phyloP scores from a whole-genome alignment of 306 rosid species.

The Oxytropis ochrocephala region DNA sequence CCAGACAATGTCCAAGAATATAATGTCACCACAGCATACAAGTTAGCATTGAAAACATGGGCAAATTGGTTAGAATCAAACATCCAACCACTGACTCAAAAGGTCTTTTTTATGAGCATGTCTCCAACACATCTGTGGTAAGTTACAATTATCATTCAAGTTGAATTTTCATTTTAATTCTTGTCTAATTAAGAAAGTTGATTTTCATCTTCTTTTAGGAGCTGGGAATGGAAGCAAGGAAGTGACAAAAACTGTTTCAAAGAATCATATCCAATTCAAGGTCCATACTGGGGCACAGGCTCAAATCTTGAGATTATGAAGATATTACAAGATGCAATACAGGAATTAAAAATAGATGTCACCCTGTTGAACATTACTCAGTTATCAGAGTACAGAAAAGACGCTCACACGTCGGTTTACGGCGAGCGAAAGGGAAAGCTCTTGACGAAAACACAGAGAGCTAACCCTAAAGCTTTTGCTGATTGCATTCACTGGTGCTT shows the following conservation, averaged over 20 bases:
- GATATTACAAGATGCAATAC: constrained; percentile 35
- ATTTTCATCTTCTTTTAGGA: constrained; percentile 44
- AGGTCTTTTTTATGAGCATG: constrained; percentile 74
- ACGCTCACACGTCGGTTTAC: constrained; percentile 71
- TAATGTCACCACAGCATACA: constrained; percentile 72
- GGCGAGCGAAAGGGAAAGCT: constrained; percentile 91
- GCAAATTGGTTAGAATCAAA: constrained; percentile 74
- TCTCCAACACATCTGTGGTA: constrained; percentile 92
- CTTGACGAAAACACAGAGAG: constrained; percentile 69
- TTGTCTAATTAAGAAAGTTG: neutral
- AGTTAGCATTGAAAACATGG: constrained; percentile 82
- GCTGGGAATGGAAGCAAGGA: constrained; percentile 89
- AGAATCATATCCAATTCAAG: constrained; percentile 61
- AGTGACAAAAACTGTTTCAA: constrained; percentile 72
- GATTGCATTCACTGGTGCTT: constrained; percentile 95
- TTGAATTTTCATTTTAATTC: too few relatives aligned
- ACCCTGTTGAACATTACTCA: constrained; percentile 73
- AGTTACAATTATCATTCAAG: constrained; percentile 15
- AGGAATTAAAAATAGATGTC: constrained; percentile 43
- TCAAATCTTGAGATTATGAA: constrained; percentile 80
- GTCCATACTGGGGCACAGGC: constrained; percentile 80
- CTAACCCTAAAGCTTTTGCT: constrained; percentile 66
- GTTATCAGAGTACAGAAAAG: constrained; percentile 78
- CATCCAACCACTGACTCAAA: constrained; percentile 50
- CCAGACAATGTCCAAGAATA: constrained; percentile 57